phyloP scores from a whole-genome alignment of 202 grass and related monocot genomes.

The Miscanthus sacchariflorus region DNA sequence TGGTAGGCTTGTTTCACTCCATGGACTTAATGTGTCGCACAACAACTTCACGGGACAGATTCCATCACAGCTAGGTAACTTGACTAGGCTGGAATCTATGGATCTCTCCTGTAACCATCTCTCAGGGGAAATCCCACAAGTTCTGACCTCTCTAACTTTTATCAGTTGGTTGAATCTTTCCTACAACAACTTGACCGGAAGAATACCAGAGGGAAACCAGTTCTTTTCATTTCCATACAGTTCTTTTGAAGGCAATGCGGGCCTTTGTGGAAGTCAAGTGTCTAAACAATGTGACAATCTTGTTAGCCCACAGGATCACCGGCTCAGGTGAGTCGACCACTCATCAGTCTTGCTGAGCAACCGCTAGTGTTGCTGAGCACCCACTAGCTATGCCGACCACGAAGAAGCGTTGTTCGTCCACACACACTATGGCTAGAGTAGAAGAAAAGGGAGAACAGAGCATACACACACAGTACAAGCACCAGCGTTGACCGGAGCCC shows the following conservation, averaged over 20 bases:
- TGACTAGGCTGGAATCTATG: constrained; percentile 57
- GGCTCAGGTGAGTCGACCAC: no score
- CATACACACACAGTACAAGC: no score
- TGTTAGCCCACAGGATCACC: no score
- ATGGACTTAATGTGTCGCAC: constrained; percentile 56
- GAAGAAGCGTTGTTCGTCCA: no score
- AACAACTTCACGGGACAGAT: constrained; percentile 55
- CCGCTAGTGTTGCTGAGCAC: no score
- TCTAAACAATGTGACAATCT: constrained; percentile 36
- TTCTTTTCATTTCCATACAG: constrained; percentile 38
- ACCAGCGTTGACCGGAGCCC: no score
- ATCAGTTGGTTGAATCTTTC: constrained; percentile 62
- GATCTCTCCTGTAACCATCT: constrained; percentile 71
- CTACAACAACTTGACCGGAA: constrained; percentile 62
- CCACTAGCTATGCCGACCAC: no score
- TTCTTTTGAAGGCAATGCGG: constrained; percentile 51
- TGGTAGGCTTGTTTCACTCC: constrained; percentile 46
- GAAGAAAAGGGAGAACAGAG: no score
- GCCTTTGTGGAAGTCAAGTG: constrained; percentile 55
- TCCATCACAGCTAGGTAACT: constrained; percentile 42
- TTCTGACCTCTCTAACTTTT: constrained; percentile 53
- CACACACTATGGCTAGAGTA: no score
- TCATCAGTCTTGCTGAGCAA: no score
- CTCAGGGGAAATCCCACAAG: constrained; percentile 55
- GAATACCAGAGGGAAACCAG: constrained; percentile 32